phyloP scores from a whole-genome alignment of 2,329 filamentous ascomycete genomes.

The Pseudogymnoascus sp. region DNA sequence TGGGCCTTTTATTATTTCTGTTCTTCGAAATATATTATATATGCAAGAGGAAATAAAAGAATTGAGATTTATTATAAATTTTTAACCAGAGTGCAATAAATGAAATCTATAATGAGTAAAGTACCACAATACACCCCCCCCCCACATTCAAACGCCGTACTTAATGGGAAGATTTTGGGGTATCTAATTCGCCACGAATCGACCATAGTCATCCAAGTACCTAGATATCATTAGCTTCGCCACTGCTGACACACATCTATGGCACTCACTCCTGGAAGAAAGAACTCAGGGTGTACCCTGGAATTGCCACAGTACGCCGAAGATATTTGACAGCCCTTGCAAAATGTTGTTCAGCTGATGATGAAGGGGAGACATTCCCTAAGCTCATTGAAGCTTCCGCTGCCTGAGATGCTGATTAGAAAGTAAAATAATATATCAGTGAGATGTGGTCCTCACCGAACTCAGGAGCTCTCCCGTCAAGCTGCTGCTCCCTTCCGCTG shows the following conservation, averaged over 20 bases:
- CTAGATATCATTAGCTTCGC: slow-evolving; percentile 18
- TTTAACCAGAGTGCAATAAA: not conserved
- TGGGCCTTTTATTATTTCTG: not conserved
- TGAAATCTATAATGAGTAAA: not conserved
- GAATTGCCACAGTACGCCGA: slow-evolving; percentile 32
- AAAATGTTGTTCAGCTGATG: slow-evolving; percentile 37
- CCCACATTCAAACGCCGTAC: not conserved
- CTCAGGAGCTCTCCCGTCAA: slow-evolving; percentile 36
- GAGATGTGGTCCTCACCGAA: slow-evolving; percentile 28
- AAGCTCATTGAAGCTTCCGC: slow-evolving; percentile 45
- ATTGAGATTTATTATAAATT: not conserved
- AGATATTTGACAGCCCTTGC: slow-evolving; percentile 37
- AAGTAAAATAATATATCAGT: not conserved
- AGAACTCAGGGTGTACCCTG: slow-evolving; percentile 33
- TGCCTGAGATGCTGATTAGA: slow-evolving; percentile 27
- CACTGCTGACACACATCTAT: not conserved
- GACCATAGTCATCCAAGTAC: slow-evolving; percentile 38
- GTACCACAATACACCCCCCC: not conserved
- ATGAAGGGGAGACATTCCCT: slow-evolving; percentile 39
- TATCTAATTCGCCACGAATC: slow-evolving; percentile 12
- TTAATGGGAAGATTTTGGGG: not conserved
- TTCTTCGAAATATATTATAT: not conserved
- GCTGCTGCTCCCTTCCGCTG: slow-evolving; percentile 31
- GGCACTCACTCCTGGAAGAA: slow-evolving; percentile 38
- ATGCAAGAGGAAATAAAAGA: not conserved